Percentiles rank a stretch among this genome's conserved stretches.
phyloP scores from a whole-genome alignment of 345 rosid genomes.

The Melastoma malabathricum region DNA sequence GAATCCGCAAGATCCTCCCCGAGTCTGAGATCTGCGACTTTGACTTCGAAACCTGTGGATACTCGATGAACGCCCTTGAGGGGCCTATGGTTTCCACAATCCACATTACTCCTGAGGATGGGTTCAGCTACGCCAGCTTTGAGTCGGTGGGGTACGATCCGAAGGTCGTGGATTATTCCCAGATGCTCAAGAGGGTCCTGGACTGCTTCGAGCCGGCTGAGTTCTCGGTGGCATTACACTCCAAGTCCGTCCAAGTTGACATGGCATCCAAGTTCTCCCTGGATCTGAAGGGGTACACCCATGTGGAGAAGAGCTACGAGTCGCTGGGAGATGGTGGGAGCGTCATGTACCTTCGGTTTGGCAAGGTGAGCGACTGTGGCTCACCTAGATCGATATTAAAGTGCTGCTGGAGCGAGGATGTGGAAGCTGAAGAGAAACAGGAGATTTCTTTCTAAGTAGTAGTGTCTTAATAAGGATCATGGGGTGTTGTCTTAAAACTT shows the following conservation, averaged over 20 bases:
- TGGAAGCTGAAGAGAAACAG: slow-evolving; percentile 18
- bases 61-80: slow-evolving; percentile 94
- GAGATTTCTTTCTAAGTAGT: too few relatives aligned
- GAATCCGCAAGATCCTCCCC: slow-evolving; percentile 80
- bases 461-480: too few relatives aligned
- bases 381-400: slow-evolving; percentile 49
- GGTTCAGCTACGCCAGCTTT: slow-evolving; percentile 93
- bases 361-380: slow-evolving; percentile 13
- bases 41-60: slow-evolving; percentile 93
- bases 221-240: slow-evolving; percentile 65
- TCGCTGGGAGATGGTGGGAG: slow-evolving; percentile 31
- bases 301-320: slow-evolving; percentile 24
- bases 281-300: slow-evolving; percentile 31
- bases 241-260: slow-evolving; percentile 14
- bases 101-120: slow-evolving; percentile 88
- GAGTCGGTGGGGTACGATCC: slow-evolving; percentile 78
- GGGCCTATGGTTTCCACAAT: slow-evolving; percentile 67
- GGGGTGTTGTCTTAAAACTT: too few relatives aligned
- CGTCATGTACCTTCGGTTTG: slow-evolving; percentile 31
- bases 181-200: slow-evolving; percentile 57
- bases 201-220: slow-evolving; percentile 64
- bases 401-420: slow-evolving; percentile 42
- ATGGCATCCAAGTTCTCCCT: slow-evolving; percentile 21
- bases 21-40: slow-evolving; percentile 80
- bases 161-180: slow-evolving; percentile 18